phyloP scores from a whole-genome alignment of 139 green algal species.

The Closterium sp. region DNA sequence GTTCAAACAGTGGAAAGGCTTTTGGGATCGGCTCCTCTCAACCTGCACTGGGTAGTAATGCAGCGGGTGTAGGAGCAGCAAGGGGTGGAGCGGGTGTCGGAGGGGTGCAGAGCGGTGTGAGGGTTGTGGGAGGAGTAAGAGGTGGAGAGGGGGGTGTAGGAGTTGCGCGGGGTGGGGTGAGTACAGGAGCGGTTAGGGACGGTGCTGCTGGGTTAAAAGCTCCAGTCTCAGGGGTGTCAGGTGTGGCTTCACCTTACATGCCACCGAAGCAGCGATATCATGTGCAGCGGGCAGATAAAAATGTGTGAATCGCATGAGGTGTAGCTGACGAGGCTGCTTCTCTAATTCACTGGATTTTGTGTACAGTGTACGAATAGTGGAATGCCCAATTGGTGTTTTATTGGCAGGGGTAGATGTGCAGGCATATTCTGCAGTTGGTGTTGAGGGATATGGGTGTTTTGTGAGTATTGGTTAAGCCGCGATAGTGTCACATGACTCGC shows the following conservation, averaged over 20 bases:
- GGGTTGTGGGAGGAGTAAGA: background rate
- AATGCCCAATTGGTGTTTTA: no score
- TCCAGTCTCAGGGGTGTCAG: background rate
- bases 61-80: background rate
- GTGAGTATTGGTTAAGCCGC: no score
- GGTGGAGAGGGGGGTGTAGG: background rate
- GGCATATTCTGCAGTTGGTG: no score
- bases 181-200: background rate
- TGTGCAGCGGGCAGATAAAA: background rate
- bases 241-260: background rate
- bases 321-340: no score
- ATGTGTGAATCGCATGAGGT: background rate
- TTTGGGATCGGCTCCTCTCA: background rate
- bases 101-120: no score
- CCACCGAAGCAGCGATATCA: background rate
- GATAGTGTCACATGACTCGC: background rate
- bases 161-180: background rate
- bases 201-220: background rate
- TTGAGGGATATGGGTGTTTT: no score
- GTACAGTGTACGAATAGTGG: background rate
- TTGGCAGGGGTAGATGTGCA: no score
- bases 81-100: background rate
- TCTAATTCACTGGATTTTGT: background rate
- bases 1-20: background rate
- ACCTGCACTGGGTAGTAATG: no score